These are phyloP conservation scores for Phytophthora pisi DNA, from an alignment of 352 stramenopile species.

Conservation along the genomic window DNA sequence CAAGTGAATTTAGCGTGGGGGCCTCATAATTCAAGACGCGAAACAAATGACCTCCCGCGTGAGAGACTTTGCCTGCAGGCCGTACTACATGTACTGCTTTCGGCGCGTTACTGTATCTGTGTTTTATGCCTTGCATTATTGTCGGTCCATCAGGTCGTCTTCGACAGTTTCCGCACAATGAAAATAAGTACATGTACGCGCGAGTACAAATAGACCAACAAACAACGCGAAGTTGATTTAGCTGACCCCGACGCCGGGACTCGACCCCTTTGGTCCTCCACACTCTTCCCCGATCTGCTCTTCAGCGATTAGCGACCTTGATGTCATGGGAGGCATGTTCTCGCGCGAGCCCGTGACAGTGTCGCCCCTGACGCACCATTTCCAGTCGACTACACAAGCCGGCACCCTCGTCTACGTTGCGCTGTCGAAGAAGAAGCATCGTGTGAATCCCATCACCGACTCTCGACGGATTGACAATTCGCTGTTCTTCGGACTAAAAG, in stretches of 20 bases:
- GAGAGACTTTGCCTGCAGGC: no score
- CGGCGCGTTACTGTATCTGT: not conserved
- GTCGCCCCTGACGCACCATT: slow-evolving; percentile 65
- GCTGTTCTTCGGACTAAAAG: slow-evolving; percentile 72
- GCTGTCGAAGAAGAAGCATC: slow-evolving; percentile 70
- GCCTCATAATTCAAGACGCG: not conserved
- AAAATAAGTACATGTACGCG: not conserved
- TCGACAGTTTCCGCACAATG: not conserved
- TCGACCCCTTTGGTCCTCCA: not conserved
- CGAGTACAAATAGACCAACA: not conserved
- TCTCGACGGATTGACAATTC: slow-evolving; percentile 59
- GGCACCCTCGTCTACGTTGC: slow-evolving; percentile 77
- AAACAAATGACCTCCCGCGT: not conserved
- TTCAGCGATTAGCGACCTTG: not conserved
- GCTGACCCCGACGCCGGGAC: not conserved
- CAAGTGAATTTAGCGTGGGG: no score
- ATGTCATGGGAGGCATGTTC: slow-evolving; percentile 57
- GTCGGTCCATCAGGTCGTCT: not conserved
- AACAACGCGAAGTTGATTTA: not conserved
- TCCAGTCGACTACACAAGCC: slow-evolving; percentile 66
- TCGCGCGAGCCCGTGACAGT: slow-evolving; percentile 63
- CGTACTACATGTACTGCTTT: no score
- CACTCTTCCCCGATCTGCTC: not conserved
- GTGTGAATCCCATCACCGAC: slow-evolving; percentile 59
- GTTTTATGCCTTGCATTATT: not conserved